Evolutionary conservation across 2,329 filamentous ascomycete genomes (phyloP).

Genomic region (Ceratocystis variospora): DNA sequence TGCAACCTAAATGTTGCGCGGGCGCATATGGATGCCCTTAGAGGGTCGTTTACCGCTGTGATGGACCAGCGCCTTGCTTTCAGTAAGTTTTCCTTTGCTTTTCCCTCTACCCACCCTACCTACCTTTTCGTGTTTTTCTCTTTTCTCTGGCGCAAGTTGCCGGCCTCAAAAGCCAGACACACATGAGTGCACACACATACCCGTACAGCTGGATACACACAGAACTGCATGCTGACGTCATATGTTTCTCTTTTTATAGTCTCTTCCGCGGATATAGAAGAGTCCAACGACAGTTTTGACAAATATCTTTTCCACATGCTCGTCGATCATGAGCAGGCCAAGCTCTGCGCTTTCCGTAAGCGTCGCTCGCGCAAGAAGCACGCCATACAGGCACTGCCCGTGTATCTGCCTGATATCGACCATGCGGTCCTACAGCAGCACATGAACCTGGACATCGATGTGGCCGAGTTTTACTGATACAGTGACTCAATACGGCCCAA

Average conservation of each 20-base stretch:
- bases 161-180: constrained; percentile 6
- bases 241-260: neutral
- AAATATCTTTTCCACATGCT: constrained; percentile 7
- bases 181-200: neutral
- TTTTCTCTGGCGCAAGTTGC: neutral
- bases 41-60: neutral
- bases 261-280: constrained; percentile 14
- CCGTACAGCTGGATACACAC: neutral
- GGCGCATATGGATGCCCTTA: constrained; percentile 6
- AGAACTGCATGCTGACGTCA: constrained; percentile 10
- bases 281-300: neutral
- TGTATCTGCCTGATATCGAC: constrained; percentile 6
- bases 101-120: neutral
- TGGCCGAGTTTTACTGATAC: neutral
- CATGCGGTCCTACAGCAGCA: neutral
- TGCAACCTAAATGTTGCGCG: constrained; percentile 1
- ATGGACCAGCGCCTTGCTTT: constrained; percentile 5
- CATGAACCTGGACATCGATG: neutral
- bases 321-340: constrained; percentile 16
- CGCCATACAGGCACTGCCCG: neutral
- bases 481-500: neutral
- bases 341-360: constrained; percentile 12
- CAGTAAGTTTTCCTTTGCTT: constrained; percentile 3
- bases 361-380: constrained; percentile 18
- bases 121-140: neutral